phyloP scores from a whole-genome alignment of 2,329 filamentous ascomycete species.

The Lasiodiplodia sp. region DNA sequence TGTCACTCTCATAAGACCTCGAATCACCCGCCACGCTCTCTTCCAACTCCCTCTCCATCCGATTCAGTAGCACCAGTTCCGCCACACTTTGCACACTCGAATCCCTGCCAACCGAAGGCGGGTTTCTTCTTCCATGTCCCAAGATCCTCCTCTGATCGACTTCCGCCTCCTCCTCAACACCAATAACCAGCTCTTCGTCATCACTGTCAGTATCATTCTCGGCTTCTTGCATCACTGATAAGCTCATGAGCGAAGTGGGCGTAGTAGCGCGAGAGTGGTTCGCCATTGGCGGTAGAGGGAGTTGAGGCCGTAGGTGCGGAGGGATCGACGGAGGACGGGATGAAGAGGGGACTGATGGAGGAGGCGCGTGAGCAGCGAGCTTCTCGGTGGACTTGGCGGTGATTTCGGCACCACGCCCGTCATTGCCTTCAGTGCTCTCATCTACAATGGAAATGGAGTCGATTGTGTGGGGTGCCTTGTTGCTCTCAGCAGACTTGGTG shows the following conservation, averaged over 20 bases:
- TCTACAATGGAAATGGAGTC: neutral
- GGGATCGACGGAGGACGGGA: neutral
- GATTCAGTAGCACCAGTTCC: neutral
- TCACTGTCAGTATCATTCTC: neutral
- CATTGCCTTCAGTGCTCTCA: neutral
- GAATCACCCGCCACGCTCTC: neutral
- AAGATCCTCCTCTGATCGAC: neutral
- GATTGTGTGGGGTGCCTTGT: neutral
- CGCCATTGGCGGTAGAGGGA: neutral
- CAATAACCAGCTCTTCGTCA: neutral
- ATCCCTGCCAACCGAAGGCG: neutral
- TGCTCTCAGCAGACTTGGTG: neutral
- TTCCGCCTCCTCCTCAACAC: constrained; percentile 1
- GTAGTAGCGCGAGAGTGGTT: neutral
- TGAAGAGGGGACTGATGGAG: neutral
- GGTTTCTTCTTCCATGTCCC: neutral
- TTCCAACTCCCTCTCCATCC: neutral
- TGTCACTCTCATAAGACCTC: neutral
- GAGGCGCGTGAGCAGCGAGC: neutral
- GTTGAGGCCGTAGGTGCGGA: too few relatives aligned
- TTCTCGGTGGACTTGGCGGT: neutral
- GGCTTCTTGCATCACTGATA: neutral
- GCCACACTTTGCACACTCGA: neutral
- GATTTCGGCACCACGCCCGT: neutral
- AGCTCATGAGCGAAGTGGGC: neutral